Conservation (phyloP, 169 alveolate species). For the Perkinsus chesapeaki region DNA sequence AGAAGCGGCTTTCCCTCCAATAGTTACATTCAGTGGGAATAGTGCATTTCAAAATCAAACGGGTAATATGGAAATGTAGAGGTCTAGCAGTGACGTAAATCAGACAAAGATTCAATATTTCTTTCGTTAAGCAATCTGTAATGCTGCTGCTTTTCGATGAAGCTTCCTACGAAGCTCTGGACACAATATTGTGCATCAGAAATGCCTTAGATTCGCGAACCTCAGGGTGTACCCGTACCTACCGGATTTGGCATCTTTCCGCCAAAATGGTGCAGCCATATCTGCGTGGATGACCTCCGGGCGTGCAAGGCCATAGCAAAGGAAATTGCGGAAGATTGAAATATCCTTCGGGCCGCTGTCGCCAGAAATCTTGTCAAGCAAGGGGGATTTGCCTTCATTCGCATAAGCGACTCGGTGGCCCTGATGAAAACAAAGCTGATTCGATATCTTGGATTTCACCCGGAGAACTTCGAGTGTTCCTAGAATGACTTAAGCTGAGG, state of each 20-base stretch:
- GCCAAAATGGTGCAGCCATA: neutral
- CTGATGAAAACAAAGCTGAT: slow-evolving; percentile 26
- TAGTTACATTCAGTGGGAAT: too few species aligned
- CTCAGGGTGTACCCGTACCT: neutral
- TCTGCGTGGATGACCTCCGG: slow-evolving; percentile 55
- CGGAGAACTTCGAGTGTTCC: too few species aligned
- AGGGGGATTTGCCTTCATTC: neutral
- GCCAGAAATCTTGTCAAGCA: neutral
- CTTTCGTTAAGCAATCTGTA: too few species aligned
- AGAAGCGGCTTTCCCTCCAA: neutral
- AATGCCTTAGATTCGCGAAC: neutral
- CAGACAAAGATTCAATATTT: too few species aligned
- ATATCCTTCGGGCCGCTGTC: slow-evolving; percentile 17
- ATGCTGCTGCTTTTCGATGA: too few species aligned
- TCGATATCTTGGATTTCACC: too few species aligned
- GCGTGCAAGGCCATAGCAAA: slow-evolving; percentile 52
- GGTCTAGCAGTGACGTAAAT: too few species aligned
- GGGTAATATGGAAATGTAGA: too few species aligned
- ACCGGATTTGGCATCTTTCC: neutral
- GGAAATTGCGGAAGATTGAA: slow-evolving; percentile 66
- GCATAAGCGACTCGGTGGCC: slow-evolving; percentile 8
- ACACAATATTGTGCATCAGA: neutral
- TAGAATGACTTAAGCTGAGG: too few species aligned
- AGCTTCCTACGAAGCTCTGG: neutral
- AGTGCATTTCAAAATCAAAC: neutral